These are phyloP conservation scores for Aspergillus wentii DNA, from an alignment of 495 filamentous ascomycete species.

Conservation along the genomic window DNA sequence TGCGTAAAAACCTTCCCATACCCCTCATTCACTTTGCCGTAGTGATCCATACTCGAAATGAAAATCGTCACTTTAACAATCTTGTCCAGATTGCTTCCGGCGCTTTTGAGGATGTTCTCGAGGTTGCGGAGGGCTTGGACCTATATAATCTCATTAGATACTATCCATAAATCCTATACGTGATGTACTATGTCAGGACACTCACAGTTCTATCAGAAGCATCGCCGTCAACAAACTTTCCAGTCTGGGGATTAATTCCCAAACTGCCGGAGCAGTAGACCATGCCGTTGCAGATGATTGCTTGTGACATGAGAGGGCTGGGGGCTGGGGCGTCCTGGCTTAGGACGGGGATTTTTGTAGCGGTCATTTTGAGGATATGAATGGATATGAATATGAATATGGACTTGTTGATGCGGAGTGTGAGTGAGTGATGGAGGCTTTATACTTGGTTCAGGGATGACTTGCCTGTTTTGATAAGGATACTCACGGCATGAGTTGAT, in stretches of 20 bases:
- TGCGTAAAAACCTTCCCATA: not conserved
- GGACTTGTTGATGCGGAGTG: too few relatives aligned
- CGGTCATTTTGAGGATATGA: too few relatives aligned
- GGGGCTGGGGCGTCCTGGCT: conserved; percentile 11
- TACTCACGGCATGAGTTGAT: too few relatives aligned
- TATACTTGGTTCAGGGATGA: too few relatives aligned
- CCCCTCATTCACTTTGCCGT: conserved; percentile 1
- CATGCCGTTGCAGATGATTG: conserved; percentile 23
- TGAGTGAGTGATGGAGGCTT: too few relatives aligned
- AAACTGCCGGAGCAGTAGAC: conserved; percentile 28
- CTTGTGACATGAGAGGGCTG: conserved; percentile 21
- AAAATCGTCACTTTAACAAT: conserved; percentile 12
- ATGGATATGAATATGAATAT: too few relatives aligned
- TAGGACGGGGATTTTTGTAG: too few relatives aligned
- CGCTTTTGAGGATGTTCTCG: not conserved
- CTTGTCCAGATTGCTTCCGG: not conserved
- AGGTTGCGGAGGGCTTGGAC: conserved; percentile 5
- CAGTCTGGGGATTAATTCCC: conserved; percentile 37
- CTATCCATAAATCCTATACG: conserved; percentile 5
- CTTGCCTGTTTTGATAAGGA: too few relatives aligned
- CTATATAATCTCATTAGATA: not conserved
- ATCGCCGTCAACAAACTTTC: conserved; percentile 34
- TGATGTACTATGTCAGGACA: too few relatives aligned
- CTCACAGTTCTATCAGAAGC: conserved; percentile 42
- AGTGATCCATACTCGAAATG: not conserved